Evolutionary conservation across 2,329 filamentous ascomycete species (phyloP).

Genomic region (Leptosphaerulina australis): DNA sequence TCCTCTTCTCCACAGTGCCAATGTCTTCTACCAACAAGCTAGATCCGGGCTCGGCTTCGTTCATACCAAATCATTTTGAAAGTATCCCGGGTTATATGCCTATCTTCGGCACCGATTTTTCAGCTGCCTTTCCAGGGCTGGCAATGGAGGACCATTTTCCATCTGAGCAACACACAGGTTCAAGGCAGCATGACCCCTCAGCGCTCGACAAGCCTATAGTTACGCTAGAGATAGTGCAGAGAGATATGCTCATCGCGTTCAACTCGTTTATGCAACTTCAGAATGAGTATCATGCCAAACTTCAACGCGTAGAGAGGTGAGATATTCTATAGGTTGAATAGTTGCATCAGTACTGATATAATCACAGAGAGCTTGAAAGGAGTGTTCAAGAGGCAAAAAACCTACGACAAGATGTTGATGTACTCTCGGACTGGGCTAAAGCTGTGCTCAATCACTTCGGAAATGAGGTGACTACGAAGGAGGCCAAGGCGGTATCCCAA

Average conservation of each 20-base stretch:
- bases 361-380: background rate
- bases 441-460: constrained; percentile 1
- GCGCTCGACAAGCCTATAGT: background rate
- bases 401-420: constrained; percentile 6
- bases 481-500: background rate
- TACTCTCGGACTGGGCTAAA: background rate
- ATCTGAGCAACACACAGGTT: no score
- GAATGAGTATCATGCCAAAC: background rate
- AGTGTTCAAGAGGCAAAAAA: background rate
- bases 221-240: background rate
- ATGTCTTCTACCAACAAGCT: constrained; percentile 1
- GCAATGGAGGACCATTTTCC: background rate
- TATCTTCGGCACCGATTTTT: background rate
- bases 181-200: no score
- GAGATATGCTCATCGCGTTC: background rate
- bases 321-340: no score
- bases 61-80: background rate
- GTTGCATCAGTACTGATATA: no score
- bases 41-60: background rate
- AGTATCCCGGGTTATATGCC: background rate
- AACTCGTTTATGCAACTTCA: background rate
- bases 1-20: background rate
- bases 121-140: background rate
- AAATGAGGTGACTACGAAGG: background rate
- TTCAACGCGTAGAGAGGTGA: background rate